These are phyloP conservation scores for Hanseniaspora thailandica DNA, from an alignment of 805 yeast genomes.

Conservation along the genomic window DNA sequence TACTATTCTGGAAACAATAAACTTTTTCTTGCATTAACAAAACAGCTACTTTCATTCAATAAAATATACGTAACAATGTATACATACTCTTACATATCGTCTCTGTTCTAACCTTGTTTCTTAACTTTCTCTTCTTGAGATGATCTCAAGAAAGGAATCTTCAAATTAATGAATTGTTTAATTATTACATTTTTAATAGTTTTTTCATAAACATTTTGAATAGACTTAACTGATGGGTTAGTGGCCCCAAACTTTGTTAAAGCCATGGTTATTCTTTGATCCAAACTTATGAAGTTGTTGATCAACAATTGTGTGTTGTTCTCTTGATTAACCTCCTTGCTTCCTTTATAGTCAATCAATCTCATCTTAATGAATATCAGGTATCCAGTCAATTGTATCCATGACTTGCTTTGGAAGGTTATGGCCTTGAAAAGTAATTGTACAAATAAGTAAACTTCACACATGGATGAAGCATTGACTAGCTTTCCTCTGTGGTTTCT, in stretches of 20 bases:
- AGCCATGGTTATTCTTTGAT: background rate
- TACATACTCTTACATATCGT: too few relatives aligned
- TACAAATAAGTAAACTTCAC: slow-evolving; percentile 38
- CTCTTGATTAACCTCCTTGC: background rate
- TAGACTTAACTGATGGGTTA: background rate
- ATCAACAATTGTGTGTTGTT: slow-evolving; percentile 4
- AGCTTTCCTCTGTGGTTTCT: slow-evolving; percentile 46
- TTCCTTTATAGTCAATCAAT: background rate
- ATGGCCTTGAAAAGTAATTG: background rate
- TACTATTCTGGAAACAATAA: too few relatives aligned
- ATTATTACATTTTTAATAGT: slow-evolving; percentile 2
- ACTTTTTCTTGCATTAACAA: too few relatives aligned
- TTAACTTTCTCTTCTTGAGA: background rate
- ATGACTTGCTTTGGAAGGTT: background rate
- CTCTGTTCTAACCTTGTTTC: background rate
- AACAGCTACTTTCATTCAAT: too few relatives aligned
- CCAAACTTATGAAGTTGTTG: slow-evolving; percentile 4
- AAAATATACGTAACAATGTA: too few relatives aligned
- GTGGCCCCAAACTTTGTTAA: background rate
- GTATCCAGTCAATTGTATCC: slow-evolving; percentile 5
- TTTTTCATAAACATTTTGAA: background rate
- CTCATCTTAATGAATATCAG: slow-evolving; percentile 10
- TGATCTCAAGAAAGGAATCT: slow-evolving; percentile 2
- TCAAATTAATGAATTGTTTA: background rate
- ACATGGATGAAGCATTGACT: slow-evolving; percentile 46